Base-by-base conservation (phyloP, 192 early-diverging fungal genomes). In the Backusella westeae region DNA sequence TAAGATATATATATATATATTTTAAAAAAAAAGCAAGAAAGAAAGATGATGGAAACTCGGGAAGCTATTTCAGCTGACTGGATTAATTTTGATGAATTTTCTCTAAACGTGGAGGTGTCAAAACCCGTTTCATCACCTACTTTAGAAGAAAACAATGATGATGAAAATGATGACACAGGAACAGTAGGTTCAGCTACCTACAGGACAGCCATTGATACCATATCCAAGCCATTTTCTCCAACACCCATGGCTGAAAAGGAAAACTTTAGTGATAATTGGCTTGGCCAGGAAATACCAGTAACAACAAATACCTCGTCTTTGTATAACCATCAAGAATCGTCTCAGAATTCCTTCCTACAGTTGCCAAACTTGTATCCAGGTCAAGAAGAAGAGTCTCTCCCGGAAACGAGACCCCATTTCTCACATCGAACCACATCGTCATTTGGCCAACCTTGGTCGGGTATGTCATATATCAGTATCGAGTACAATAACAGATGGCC, bases 401-500 rank as follows among this genome's bases (percentile, higher is more conserved):
- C 56, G 12, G 56, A 63, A 26, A n/a, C 3, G 0, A 63, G 12
- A 29, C 26, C 56, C 21, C 26, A 3, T 12, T 63, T 29, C 56
- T 14, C 56, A 63, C 9, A 29, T 29, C 56, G 26, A 21, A n/a
- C 23, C 23, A 29, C 23, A 1, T 63, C 56, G 8, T 63, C 56
- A 23, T 63, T 63, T 63, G 21, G 26, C 4, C 9, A 63, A 10
- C 8, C 26, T 29, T 63, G 56, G 56, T 29, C 10, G 10, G 21
- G 56, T 14, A 63, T 63, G 56, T 63, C 56, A 0, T 63, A 29
- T 63, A 63, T 63, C 12, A 26, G 56, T 3, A 63, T 63, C 17
- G 70, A 71, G 14, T 71, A 41, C 26, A 36, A 71, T 15, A 44
- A 71, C 39, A 46, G 42, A 19, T 71, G 70, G 70, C 44, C 70